Evolutionary conservation across 1,284 basidiomycete species (phyloP).

Genomic region (Xerocomus amazonicus): DNA sequence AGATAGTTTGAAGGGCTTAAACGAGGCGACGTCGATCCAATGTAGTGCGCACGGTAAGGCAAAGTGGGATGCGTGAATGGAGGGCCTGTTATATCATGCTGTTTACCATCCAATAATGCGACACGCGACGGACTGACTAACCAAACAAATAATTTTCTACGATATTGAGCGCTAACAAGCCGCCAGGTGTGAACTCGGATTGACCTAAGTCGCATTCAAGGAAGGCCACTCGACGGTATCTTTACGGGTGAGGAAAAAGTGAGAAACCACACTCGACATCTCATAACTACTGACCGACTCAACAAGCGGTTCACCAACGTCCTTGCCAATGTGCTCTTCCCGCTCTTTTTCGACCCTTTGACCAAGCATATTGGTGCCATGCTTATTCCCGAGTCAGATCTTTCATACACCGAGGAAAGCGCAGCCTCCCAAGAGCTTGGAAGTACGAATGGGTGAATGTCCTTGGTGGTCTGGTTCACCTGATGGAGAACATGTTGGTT

Average conservation of each 20-base stretch:
- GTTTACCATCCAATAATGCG: conserved; percentile 3
- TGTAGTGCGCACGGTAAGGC: conserved; percentile 76
- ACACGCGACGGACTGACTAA: conserved; percentile 30
- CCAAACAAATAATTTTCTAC: conserved; percentile 70
- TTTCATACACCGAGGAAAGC: conserved; percentile 29
- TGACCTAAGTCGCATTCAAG: conserved; percentile 94
- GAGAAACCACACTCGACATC: neutral
- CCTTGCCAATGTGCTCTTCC: conserved; percentile 86
- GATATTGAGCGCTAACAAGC: conserved; percentile 79
- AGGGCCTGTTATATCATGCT: conserved; percentile 53
- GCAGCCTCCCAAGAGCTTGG: conserved; percentile 59
- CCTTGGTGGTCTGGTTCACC: conserved; percentile 41
- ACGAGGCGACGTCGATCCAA: conserved; percentile 78
- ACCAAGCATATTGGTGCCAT: conserved; percentile 51
- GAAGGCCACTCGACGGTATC: conserved; percentile 77
- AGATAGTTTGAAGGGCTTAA: conserved; percentile 81
- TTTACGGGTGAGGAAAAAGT: conserved; percentile 23
- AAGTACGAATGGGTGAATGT: conserved; percentile 47
- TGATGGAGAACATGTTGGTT: conserved; percentile 22
- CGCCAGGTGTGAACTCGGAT: conserved; percentile 88
- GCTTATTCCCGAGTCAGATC: conserved; percentile 9
- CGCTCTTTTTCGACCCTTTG: conserved; percentile 82
- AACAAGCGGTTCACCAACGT: conserved; percentile 73
- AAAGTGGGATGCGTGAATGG: conserved; percentile 78
- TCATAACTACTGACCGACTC: conserved; percentile 40